Base-by-base conservation (phyloP, 768 basidiomycete species). In the Mycena filopes region DNA sequence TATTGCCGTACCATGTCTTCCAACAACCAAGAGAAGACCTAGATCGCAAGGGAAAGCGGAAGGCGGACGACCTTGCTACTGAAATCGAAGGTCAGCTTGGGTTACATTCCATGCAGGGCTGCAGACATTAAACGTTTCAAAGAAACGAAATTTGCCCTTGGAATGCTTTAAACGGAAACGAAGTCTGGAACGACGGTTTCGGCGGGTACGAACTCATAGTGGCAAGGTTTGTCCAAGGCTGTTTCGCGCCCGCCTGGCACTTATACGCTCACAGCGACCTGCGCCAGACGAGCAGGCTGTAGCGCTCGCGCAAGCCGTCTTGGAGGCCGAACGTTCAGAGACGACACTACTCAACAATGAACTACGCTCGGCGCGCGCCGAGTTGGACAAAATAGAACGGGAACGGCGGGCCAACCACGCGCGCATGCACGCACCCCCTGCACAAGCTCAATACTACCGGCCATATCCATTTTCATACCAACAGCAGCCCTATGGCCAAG, bases 1-100 rank as follows among this genome's bases (percentile, higher is more conserved):
- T 95, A 23, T 79, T 94, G 23, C 92, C 93, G 0, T 94, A 92
- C 70, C 93, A 95, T 71, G 77, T 94, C 53, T 93, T 89, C 68
- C 90, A 90, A 67, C 90, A 92, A 63, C 92, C 92, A 0, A 77
- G 77, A 60, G 88, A 90, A 47, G 93, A 95, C 68, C 68, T 92
- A 67, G 75, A 78, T 36, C 33, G 70, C 29, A 72, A 81, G 33
- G 68, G 74, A 11, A 93, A 93, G 73, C 82, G 74, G 15, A 93
- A 93, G 73, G 83, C 81, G 61, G 89, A 77, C 28, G 83, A 85
- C 53, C 72, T 84, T 18, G 75, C 75, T 59, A 79, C 82, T 46
- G 89, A 83, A 78, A 85, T 81, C 77, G 78, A 70, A 83, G 89
- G 91, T 79, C 59, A 61, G 75, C 59, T 21, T 10, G 11, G 25